Evolutionary conservation across 1,139 yeast species (phyloP).

Genomic region (Nakaseomyces glabratus): DNA sequence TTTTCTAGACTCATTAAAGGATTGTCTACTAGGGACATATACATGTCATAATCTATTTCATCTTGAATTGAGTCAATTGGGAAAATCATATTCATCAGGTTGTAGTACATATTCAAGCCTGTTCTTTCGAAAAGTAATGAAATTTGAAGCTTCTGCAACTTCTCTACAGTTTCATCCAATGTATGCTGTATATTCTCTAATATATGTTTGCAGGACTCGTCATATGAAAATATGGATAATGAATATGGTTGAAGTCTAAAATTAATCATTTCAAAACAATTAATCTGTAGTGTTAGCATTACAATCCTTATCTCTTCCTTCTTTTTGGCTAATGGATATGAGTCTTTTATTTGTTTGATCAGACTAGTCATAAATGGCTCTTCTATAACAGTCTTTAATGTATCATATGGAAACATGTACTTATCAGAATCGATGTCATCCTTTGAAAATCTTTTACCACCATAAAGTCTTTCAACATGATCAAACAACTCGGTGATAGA

Average conservation of each 20-base stretch:
- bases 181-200: slow-evolving; percentile 34
- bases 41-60: slow-evolving; percentile 45
- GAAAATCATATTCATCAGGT: slow-evolving; percentile 61
- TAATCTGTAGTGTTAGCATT: slow-evolving; percentile 40
- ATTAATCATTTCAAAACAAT: slow-evolving; percentile 51
- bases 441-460: slow-evolving; percentile 17
- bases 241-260: slow-evolving; percentile 42
- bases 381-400: slow-evolving; percentile 29
- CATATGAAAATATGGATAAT: slow-evolving; percentile 19
- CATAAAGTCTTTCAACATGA: slow-evolving; percentile 36
- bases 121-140: slow-evolving; percentile 41
- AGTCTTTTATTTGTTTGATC: slow-evolving; percentile 17
- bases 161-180: slow-evolving; percentile 30
- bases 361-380: slow-evolving; percentile 21
- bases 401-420: slow-evolving; percentile 21
- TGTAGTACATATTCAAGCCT: slow-evolving; percentile 47
- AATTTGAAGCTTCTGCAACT: slow-evolving; percentile 35
- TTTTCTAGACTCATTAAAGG: slow-evolving; percentile 44
- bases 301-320: slow-evolving; percentile 19
- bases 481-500: slow-evolving; percentile 40
- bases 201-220: slow-evolving; percentile 27
- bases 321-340: slow-evolving; percentile 27
- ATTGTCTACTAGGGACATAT: slow-evolving; percentile 57
- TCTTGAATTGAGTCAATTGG: slow-evolving; percentile 42
- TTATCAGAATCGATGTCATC: slow-evolving; percentile 15